These are phyloP conservation scores for Russula ochroleuca DNA, from an alignment of 768 basidiomycete species.

Conservation along the genomic window DNA sequence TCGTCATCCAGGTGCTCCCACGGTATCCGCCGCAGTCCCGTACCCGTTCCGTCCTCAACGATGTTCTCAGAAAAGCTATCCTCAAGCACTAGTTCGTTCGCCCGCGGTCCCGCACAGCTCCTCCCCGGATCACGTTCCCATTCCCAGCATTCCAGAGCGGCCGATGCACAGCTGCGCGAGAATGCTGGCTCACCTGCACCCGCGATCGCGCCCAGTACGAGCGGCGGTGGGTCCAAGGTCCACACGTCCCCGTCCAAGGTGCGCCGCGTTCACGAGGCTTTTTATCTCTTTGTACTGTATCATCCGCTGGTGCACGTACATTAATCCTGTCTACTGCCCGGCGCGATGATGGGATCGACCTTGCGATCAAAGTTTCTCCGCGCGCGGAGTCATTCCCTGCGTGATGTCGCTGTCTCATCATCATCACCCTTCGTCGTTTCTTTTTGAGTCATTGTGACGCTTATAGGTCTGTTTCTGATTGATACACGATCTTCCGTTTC, in stretches of 20 bases:
- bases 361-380: not conserved
- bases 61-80: constrained; percentile 32
- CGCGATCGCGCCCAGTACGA: constrained; percentile 28
- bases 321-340: not conserved
- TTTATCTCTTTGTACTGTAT: not conserved
- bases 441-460: too few species aligned
- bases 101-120: constrained; percentile 26
- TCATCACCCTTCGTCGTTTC: not conserved
- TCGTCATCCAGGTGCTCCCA: too few species aligned
- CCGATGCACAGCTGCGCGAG: constrained; percentile 25
- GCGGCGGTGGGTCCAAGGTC: constrained; percentile 33
- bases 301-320: not conserved
- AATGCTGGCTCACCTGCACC: constrained; percentile 31
- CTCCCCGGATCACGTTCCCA: constrained; percentile 28
- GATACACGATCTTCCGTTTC: not conserved
- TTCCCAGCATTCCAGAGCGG: constrained; percentile 29
- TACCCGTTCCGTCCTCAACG: constrained; percentile 1
- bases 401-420: not conserved
- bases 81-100: constrained; percentile 23
- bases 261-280: not conserved
- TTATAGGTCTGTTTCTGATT: constrained; percentile 1
- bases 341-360: not conserved
- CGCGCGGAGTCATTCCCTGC: not conserved
- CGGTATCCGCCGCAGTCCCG: not conserved
- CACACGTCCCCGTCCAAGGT: constrained; percentile 25